A percentile compares a stretch with the other conserved stretches of the same genome.
Evolutionary conservation across 2,329 filamentous ascomycete species (phyloP).

Genomic region (Diaporthe capsici): DNA sequence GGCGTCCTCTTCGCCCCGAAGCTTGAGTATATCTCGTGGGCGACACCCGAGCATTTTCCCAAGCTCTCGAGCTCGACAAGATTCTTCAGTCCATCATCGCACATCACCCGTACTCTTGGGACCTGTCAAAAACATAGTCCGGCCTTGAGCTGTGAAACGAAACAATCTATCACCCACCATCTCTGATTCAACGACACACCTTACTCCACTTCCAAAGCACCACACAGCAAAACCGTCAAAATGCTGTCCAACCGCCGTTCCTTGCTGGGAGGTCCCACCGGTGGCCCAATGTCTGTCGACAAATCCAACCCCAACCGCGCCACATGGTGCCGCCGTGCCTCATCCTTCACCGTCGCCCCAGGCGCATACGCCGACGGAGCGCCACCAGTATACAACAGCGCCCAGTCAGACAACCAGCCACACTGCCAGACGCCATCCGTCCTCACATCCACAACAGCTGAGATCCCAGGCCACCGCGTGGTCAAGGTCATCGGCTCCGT

Average conservation of each 20-base stretch:
- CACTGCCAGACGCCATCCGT: conserved; percentile 26
- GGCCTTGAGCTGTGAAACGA: conserved; percentile 15
- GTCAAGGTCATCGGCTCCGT: conserved; percentile 69
- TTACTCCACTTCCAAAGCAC: neutral
- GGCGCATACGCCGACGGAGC: neutral
- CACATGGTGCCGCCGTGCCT: conserved; percentile 34
- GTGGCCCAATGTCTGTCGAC: conserved; percentile 25
- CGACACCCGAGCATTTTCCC: conserved; percentile 6
- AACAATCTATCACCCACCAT: neutral
- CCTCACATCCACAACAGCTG: conserved; percentile 28
- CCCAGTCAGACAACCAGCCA: conserved; percentile 5
- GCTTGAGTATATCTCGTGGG: conserved; percentile 31
- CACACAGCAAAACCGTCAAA: neutral
- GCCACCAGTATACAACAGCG: conserved; percentile 13
- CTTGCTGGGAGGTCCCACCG: conserved; percentile 20
- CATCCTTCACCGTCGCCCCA: conserved; percentile 27
- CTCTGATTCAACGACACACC: conserved; percentile 13
- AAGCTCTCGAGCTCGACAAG: conserved; percentile 11
- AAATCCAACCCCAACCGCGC: conserved; percentile 30
- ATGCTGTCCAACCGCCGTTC: conserved; percentile 39
- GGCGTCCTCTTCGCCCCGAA: conserved; percentile 29
- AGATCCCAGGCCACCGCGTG: conserved; percentile 67
- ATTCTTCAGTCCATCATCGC: conserved; percentile 5
- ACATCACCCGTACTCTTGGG: conserved; percentile 26
- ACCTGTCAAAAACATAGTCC: conserved; percentile 11